Evolutionary conservation across 345 rosid genomes (phyloP).

Genomic region (Capsella bursapastoris): DNA sequence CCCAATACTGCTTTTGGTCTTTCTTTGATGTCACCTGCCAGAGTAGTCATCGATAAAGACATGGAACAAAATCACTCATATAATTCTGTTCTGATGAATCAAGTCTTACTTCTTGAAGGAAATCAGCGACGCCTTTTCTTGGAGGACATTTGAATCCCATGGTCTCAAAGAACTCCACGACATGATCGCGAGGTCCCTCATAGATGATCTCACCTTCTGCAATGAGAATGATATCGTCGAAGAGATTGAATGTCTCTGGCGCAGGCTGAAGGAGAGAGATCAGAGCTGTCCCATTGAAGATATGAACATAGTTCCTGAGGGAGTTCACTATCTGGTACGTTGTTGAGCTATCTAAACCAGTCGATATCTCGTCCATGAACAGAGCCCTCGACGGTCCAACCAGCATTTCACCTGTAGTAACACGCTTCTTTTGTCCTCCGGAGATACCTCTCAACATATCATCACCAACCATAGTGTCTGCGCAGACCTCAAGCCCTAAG

Average conservation of each 20-base stretch:
- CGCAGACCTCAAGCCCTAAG: constrained; percentile 69
- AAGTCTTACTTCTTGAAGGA: constrained; percentile 75
- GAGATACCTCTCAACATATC: constrained; percentile 76
- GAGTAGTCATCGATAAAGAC: neutral
- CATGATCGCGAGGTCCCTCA: constrained; percentile 72
- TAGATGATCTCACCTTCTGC: constrained; percentile 79
- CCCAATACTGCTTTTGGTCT: constrained; percentile 86
- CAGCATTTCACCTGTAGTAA: constrained; percentile 87
- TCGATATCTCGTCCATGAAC: constrained; percentile 86
- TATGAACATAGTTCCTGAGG: constrained; percentile 60
- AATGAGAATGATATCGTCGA: constrained; percentile 75
- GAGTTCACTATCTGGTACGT: constrained; percentile 75
- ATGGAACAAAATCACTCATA: neutral
- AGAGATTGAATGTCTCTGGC: constrained; percentile 75
- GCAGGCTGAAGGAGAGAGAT: constrained; percentile 93
- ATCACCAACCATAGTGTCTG: constrained; percentile 73
- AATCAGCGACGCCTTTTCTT: constrained; percentile 79
- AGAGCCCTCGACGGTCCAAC: constrained; percentile 75
- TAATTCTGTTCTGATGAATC: constrained; percentile 1
- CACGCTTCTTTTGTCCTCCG: constrained; percentile 78
- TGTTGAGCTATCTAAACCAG: constrained; percentile 84
- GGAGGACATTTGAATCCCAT: constrained; percentile 80
- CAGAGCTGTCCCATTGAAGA: constrained; percentile 65
- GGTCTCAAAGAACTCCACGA: constrained; percentile 64
- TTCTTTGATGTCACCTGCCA: constrained; percentile 80